Base-by-base conservation (phyloP, 345 rosid species). In the Fremontodendron californicum region DNA sequence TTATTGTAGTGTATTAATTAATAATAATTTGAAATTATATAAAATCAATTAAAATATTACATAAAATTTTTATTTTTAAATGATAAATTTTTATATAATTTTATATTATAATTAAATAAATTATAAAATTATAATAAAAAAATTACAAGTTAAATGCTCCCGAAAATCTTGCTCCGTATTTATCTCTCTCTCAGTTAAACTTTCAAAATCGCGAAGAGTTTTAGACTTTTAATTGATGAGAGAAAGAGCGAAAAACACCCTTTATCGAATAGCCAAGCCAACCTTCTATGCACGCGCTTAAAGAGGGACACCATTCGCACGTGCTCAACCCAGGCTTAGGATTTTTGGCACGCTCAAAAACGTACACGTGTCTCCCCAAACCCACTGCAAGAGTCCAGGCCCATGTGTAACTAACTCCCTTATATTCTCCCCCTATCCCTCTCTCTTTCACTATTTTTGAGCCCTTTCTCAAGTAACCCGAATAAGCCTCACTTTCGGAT, bases 221-320 rank as follows among this genome's bases (percentile, higher is more conserved):
- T 12, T 12, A 45, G 4, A n/a, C n/a, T 1, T 37, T 8, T 9
- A n/a, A 16, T n/a, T 9, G 16, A 65, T n/a, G 49, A 65, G 48
- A 65, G 48, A 64, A 5, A 3, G 13, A 9, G 21, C 21, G 21
- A 65, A 9, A 27, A 46, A 25, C 33, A 46, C 33, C 23, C 62
- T 68, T 67, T 37, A 73, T 81, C 75, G 85, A 78, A 73, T 23
- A 63, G 69, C 73, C 77, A 54, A 68, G 52, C 77, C 75, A 54
- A 84, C 76, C 82, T 80, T 82, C 84, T 15, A 77, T 65, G 87
- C 89, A 80, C 86, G 89, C 86, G 88, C 75, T 75, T 57, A 78
- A 82, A 83, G 84, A 31, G 27, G 23, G 43, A 75, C 49, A 65
- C 75, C 75, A n/a, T 74, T 84, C 84, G 86, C 90, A 86, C 87